Evolutionary conservation across 805 yeast genomes (phyloP).

Genomic region (Metahyphopichia silvanorum): DNA sequence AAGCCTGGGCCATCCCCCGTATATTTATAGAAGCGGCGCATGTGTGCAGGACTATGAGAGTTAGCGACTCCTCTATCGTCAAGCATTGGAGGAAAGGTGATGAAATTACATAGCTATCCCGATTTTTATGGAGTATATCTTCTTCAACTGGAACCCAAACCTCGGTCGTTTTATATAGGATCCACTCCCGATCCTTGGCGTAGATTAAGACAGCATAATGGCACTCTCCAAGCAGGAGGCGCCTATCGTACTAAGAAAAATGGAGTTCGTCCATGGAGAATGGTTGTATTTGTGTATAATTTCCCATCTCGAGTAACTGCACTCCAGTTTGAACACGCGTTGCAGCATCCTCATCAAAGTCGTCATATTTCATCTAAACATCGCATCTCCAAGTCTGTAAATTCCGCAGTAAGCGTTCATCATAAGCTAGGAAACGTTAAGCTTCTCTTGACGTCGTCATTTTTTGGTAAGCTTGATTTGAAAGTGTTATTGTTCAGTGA

Average conservation of each 20-base stretch:
- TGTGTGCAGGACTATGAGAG: too few relatives aligned
- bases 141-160: constrained; percentile 56
- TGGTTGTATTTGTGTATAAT: constrained; percentile 61
- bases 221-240: constrained; percentile 59
- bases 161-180: constrained; percentile 68
- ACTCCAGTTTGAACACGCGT: constrained; percentile 78
- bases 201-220: constrained; percentile 77
- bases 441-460: constrained; percentile 38
- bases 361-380: constrained; percentile 47
- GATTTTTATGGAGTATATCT: constrained; percentile 70
- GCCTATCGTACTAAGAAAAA: constrained; percentile 61
- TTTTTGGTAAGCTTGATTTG: constrained; percentile 45
- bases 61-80: not conserved
- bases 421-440: constrained; percentile 48
- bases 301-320: constrained; percentile 71
- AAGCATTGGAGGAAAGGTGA: not conserved
- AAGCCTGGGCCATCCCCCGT: too few relatives aligned
- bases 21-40: too few relatives aligned
- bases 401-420: constrained; percentile 39
- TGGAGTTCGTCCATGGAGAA: constrained; percentile 72
- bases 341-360: constrained; percentile 71
- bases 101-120: constrained; percentile 12
- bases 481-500: constrained; percentile 44
- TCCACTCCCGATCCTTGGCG: constrained; percentile 74
- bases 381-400: constrained; percentile 36